Conservation (phyloP, 1,284 basidiomycete species). For the Fomitopsis schrenkii region DNA sequence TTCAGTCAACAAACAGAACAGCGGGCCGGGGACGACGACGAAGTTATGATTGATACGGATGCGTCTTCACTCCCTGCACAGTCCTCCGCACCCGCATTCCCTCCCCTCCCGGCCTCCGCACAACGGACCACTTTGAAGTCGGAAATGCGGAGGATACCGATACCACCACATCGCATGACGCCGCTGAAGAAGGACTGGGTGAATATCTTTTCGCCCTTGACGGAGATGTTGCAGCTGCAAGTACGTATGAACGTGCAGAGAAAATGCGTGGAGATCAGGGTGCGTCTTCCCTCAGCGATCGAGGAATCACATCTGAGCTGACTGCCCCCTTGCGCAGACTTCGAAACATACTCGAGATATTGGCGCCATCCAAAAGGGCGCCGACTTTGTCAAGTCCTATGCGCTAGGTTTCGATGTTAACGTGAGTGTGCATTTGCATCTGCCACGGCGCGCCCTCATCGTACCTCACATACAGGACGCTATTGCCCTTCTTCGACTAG, state of each 20-base stretch:
- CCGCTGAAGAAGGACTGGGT: constrained; percentile 98
- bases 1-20: background rate
- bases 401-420: constrained; percentile 93
- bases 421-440: constrained; percentile 40
- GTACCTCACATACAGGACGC: constrained; percentile 63
- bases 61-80: constrained; percentile 35
- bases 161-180: constrained; percentile 97
- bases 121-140: constrained; percentile 60
- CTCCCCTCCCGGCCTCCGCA: constrained; percentile 56
- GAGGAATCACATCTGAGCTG: background rate
- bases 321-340: constrained; percentile 49
- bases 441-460: constrained; percentile 6
- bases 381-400: constrained; percentile 96
- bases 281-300: constrained; percentile 27
- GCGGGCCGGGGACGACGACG: constrained; percentile 43
- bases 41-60: constrained; percentile 59
- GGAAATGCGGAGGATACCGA: constrained; percentile 80
- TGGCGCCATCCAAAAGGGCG: constrained; percentile 94
- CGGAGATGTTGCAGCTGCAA: constrained; percentile 92
- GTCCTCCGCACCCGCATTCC: constrained; percentile 57
- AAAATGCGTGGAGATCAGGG: constrained; percentile 88
- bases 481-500: constrained; percentile 90
- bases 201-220: constrained; percentile 93
- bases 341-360: constrained; percentile 92
- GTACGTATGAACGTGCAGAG: constrained; percentile 95